Conservation (phyloP, 2,329 filamentous ascomycete species). For the Stemphylium vesicarium region DNA sequence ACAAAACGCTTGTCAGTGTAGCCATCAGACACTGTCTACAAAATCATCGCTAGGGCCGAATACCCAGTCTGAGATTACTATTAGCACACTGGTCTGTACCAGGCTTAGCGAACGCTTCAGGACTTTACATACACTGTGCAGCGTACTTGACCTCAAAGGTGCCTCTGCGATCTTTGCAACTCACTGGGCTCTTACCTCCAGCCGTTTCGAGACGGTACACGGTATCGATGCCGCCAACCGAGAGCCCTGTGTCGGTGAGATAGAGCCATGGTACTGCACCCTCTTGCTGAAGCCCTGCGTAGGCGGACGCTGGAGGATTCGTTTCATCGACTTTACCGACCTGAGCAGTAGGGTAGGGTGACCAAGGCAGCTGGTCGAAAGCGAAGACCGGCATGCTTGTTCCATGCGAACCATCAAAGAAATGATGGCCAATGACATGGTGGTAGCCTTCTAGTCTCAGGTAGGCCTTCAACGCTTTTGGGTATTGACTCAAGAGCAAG, state of each 20-base stretch:
- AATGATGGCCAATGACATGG: conserved; percentile 66
- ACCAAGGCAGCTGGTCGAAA: conserved; percentile 50
- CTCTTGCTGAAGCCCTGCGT: conserved; percentile 30
- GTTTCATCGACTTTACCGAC: conserved; percentile 54
- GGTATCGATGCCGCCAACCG: conserved; percentile 38
- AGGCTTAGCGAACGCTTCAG: not conserved
- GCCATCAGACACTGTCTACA: not conserved
- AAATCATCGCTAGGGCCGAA: not conserved
- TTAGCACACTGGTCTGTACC: not conserved
- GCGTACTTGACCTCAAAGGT: conserved; percentile 46
- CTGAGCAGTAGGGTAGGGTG: conserved; percentile 48
- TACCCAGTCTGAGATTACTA: not conserved
- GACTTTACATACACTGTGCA: conserved; percentile 43
- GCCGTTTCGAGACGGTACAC: conserved; percentile 54
- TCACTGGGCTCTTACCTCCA: conserved; percentile 44
- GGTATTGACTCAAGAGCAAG: not conserved
- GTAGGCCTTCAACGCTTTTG: not conserved
- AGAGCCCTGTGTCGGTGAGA: conserved; percentile 41
- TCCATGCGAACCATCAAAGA: conserved; percentile 57
- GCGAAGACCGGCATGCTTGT: conserved; percentile 63
- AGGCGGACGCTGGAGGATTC: conserved; percentile 54
- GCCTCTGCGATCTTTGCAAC: conserved; percentile 33
- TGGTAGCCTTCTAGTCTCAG: conserved; percentile 7
- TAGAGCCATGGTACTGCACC: conserved; percentile 51
- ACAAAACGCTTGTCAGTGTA: not conserved